Evolutionary conservation across 2,329 filamentous ascomycete species (phyloP), one percentile per base, ranked within the genome.

Genomic region (Calonectria fujianensis): DNA sequence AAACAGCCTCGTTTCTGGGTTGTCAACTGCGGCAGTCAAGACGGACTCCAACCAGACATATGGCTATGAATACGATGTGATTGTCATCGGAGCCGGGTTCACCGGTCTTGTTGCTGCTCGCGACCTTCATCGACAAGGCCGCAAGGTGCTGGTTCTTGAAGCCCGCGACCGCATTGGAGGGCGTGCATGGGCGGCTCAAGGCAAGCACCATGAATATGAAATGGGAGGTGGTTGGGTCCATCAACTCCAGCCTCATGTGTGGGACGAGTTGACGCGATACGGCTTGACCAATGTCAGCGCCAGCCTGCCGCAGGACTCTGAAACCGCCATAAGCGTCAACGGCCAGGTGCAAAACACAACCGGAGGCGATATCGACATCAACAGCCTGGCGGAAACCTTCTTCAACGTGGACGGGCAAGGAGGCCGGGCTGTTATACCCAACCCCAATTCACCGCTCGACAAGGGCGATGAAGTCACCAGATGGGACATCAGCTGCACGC

Each of bases 161-260:
- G 31, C 27, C 7, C 52, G 52, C n/a, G 52, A 59, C 31, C 52
- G 52, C 14, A 59, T 59, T 14, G 52, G 52, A 3, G 32, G 52
- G 8, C 52, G 52, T 20, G 35, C 52, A 5, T 59, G 52, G 52
- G 35, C 20, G n/a, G 52, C 31, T 7, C 52, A 37, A 11, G 52
- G 52, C 20, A 31, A 59, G 35, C 52, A 37, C 13, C 52, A 59
- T 11, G 52, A 59, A 24, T 59, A 59, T 11, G 52, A 59, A 37
- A 59, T 59, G 52, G 52, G 52, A 24, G 52, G 52, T 13, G 52
- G 52, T 24, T 59, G 52, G 52, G 16, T 59, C 20, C 52, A 59
- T 10, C 37, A 59, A 7, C 16, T 59, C 18, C 52, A 59, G n/a
- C 31, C 52, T 10, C 52, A 59, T 14, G 31, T 37, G 18, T 59